Percentiles rank a stretch among this genome's conserved stretches.
Conservation (phyloP, 768 basidiomycete genomes). For the Antrodiella citrinella region DNA sequence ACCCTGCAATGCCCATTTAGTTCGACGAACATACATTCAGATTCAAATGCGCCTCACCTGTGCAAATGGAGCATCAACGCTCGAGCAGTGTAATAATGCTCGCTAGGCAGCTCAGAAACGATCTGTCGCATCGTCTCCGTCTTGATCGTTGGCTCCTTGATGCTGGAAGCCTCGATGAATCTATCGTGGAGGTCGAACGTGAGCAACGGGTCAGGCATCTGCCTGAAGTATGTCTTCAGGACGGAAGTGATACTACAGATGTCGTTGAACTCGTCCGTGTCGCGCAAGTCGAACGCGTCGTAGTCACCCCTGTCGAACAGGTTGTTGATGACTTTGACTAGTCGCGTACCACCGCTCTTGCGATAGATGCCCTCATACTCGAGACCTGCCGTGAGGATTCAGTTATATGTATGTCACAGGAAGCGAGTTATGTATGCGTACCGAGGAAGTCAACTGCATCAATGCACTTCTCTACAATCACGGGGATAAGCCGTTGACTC, state of each 20-base stretch:
- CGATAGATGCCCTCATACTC: constrained; percentile 98
- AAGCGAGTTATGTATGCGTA: constrained; percentile 28
- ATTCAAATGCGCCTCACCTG: constrained; percentile 40
- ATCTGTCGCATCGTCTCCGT: constrained; percentile 54
- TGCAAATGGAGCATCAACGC: constrained; percentile 82
- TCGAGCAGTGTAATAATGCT: constrained; percentile 82
- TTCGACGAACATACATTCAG: too few relatives aligned
- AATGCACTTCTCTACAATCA: constrained; percentile 94
- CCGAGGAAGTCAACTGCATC: constrained; percentile 84
- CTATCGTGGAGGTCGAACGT: constrained; percentile 88
- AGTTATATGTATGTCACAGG: constrained; percentile 1
- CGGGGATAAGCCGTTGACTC: constrained; percentile 60
- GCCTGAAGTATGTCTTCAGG: constrained; percentile 92
- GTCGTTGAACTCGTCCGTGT: constrained; percentile 90
- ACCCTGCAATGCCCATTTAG: constrained; percentile 38
- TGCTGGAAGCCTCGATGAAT: constrained; percentile 71
- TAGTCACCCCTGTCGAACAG: constrained; percentile 94
- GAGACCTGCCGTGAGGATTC: constrained; percentile 43
- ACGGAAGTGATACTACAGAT: constrained; percentile 96
- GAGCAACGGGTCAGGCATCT: constrained; percentile 84
- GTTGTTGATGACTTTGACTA: constrained; percentile 89
- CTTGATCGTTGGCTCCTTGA: constrained; percentile 57
- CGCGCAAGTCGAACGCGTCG: constrained; percentile 76
- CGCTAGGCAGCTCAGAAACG: constrained; percentile 70
- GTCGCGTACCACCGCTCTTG: constrained; percentile 89